Percentiles rank a stretch among this genome's conserved stretches.
phyloP scores from a whole-genome alignment of 2,329 filamentous ascomycete genomes.

The Botrytis fabae region DNA sequence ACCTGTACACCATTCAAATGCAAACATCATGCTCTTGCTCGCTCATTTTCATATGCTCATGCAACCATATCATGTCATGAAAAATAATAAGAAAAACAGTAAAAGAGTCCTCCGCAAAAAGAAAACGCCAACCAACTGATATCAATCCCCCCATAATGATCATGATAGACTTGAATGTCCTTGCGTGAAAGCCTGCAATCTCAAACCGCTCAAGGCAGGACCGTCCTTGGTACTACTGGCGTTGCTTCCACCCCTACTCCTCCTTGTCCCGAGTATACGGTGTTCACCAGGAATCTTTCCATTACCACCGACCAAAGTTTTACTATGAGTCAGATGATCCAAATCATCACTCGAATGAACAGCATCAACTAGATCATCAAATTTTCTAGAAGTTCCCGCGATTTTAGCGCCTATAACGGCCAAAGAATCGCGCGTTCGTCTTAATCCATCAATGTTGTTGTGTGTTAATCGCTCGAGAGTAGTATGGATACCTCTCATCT shows the following conservation, averaged over 20 bases:
- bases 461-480: constrained; percentile 20
- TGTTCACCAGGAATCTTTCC: constrained; percentile 22
- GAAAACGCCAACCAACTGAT: neutral
- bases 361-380: constrained; percentile 33
- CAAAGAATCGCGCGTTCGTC: constrained; percentile 26
- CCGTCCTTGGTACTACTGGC: constrained; percentile 27
- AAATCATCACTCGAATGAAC: constrained; percentile 21
- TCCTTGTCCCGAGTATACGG: constrained; percentile 23
- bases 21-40: constrained; percentile 9
- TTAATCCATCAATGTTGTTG: constrained; percentile 15
- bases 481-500: constrained; percentile 23
- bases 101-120: neutral
- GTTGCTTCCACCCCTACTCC: constrained; percentile 28
- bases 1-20: constrained; percentile 15
- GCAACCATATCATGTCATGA: constrained; percentile 14
- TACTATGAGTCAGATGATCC: constrained; percentile 17
- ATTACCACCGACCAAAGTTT: constrained; percentile 19
- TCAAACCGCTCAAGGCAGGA: constrained; percentile 15
- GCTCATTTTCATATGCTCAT: constrained; percentile 11
- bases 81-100: constrained; percentile 7
- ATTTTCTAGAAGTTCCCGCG: constrained; percentile 31
- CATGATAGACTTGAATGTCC: constrained; percentile 13
- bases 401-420: constrained; percentile 31
- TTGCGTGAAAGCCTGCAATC: constrained; percentile 14
- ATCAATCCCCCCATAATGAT: constrained; percentile 2